Conservation (phyloP, 495 filamentous ascomycete species). For the Filosporella fistucella region DNA sequence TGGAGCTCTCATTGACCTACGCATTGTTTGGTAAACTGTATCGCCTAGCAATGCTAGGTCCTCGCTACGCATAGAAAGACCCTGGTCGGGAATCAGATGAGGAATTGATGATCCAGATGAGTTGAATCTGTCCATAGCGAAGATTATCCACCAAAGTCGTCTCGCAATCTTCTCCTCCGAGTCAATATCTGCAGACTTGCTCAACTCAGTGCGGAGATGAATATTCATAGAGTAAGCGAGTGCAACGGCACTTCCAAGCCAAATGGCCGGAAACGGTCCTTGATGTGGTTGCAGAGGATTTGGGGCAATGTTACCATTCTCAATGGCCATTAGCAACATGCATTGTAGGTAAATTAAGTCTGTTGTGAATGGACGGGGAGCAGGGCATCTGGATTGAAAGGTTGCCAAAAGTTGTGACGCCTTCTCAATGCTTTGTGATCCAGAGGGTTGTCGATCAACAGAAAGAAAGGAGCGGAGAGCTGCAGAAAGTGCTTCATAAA, state of each 20-base stretch:
- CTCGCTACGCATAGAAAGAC: conserved; percentile 55
- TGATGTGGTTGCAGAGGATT: conserved; percentile 8
- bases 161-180: conserved; percentile 66
- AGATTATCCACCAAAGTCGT: conserved; percentile 70
- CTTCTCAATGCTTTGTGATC: conserved; percentile 33
- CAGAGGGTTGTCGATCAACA: conserved; percentile 30
- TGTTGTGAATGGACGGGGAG: conserved; percentile 36
- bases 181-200: conserved; percentile 45
- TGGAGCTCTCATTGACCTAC: conserved; percentile 46
- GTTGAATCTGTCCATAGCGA: conserved; percentile 73
- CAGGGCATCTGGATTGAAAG: conserved; percentile 44
- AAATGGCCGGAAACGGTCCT: conserved; percentile 31
- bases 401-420: conserved; percentile 45
- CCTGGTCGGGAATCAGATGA: conserved; percentile 54
- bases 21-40: conserved; percentile 56
- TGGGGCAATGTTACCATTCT: conserved; percentile 46
- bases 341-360: conserved; percentile 62
- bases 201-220: conserved; percentile 30
- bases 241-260: conserved; percentile 53
- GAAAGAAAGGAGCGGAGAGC: conserved; percentile 50
- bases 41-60: conserved; percentile 64
- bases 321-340: conserved; percentile 56
- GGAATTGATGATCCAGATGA: conserved; percentile 60
- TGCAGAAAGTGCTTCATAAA: conserved; percentile 63
- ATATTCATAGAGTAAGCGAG: conserved; percentile 55